A percentile compares a stretch with the other conserved stretches of the same genome.
phyloP scores from a whole-genome alignment of 1,284 basidiomycete species.

The Crepidotus sp. region DNA sequence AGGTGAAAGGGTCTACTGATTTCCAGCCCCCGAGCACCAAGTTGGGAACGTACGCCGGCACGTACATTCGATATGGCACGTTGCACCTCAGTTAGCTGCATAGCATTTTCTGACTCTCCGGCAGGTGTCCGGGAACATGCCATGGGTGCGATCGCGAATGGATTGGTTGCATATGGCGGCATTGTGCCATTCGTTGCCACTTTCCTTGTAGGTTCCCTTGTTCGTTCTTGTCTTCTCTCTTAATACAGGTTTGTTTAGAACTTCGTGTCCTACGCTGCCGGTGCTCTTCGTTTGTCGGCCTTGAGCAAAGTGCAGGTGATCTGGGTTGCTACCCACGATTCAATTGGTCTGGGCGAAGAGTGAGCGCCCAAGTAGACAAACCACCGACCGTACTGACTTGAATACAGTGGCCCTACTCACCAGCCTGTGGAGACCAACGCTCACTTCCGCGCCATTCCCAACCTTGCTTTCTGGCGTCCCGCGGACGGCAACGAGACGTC shows the following conservation, averaged over 20 bases:
- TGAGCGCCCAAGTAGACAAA: background rate
- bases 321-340: conserved; percentile 86
- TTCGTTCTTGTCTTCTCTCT: conserved; percentile 1
- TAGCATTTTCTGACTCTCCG: background rate
- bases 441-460: conserved; percentile 84
- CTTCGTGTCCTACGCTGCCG: conserved; percentile 91
- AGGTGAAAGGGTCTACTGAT: conserved; percentile 75
- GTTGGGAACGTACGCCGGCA: conserved; percentile 79
- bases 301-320: conserved; percentile 86
- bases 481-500: conserved; percentile 94
- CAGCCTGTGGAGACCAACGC: conserved; percentile 88
- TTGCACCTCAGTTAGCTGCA: background rate
- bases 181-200: conserved; percentile 83
- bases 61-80: conserved; percentile 85
- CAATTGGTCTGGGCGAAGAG: conserved; percentile 89
- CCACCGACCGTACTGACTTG: conserved; percentile 2
- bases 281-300: conserved; percentile 86
- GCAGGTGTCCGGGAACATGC: conserved; percentile 81
- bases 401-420: conserved; percentile 73
- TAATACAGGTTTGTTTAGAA: conserved; percentile 42
- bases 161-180: conserved; percentile 77
- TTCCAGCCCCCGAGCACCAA: conserved; percentile 88
- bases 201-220: conserved; percentile 54
- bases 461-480: conserved; percentile 86
- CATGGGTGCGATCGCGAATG: conserved; percentile 95